Evolutionary conservation across 352 stramenopile species (phyloP), one percentile per base, ranked within the genome.

Genomic region (Pythium insidiosum): DNA sequence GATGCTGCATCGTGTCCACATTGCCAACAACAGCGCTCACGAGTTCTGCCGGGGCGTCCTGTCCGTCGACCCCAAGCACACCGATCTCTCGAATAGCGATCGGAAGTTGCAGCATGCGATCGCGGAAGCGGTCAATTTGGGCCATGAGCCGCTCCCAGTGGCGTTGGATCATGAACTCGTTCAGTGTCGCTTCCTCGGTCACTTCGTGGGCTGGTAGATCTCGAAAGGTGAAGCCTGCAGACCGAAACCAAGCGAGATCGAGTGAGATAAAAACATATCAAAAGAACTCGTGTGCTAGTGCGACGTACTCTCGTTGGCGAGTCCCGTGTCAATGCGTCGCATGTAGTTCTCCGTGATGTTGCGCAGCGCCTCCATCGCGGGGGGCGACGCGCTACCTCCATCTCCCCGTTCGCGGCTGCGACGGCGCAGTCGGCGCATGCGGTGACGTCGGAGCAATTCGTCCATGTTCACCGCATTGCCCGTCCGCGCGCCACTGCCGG

Each of bases 1-100:
- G 15, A 24, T 23, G 49, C 33, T 62, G 53, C 10, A 62, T n/a
- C 19, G 47, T 53, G 24, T 62, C 53, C 33, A 62, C 56, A 23
- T 47, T 42, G 16, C 47, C 30, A 19, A 56, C 43, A 3, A 47
- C 56, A 2, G 53, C 47, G 28, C 53, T 62, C 18, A 62, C 53
- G 2, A 62, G 33, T 2, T 15, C 53, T 21, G 53, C 36, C 4
- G 53, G 53, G 0, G 53, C 53, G 13, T 62, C 53, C 40, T 56
- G 35, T 11, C 48, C 42, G 2, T 53, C 47, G 20, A 42, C 23
- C 10, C 46, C 47, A 16, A 55, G 41, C 38, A 31, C 52, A 5
- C 41, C 43, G 24, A 62, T 62, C 43, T 56, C 43, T 4, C 35
- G 36, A 24, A 62, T 18, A 6, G 53, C 53, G 7, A 38, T 31